phyloP scores from a whole-genome alignment of 2,329 filamentous ascomycete genomes.

The Pestalotiopsis sp. region DNA sequence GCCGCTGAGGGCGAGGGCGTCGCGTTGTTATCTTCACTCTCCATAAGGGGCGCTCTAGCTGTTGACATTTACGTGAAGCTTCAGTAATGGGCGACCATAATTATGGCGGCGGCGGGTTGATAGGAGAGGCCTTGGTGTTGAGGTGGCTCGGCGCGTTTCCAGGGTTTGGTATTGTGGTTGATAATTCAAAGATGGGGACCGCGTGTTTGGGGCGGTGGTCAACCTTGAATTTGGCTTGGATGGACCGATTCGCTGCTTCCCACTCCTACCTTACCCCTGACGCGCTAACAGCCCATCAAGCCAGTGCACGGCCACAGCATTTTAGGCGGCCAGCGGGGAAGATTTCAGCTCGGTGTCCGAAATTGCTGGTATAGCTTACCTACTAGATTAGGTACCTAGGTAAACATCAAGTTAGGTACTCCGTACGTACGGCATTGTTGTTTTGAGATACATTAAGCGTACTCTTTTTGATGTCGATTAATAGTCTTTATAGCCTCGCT shows the following conservation, averaged over 20 bases:
- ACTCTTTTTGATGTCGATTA: too few relatives aligned
- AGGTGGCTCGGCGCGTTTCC: slow-evolving; percentile 3
- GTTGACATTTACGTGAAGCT: slow-evolving; percentile 39
- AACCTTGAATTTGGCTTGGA: slow-evolving; percentile 4
- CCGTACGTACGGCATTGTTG: too few relatives aligned
- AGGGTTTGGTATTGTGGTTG: slow-evolving; percentile 11
- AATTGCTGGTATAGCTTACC: background rate
- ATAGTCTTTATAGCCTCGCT: too few relatives aligned
- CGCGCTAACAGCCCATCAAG: background rate
- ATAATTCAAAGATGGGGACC: slow-evolving; percentile 1
- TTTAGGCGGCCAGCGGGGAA: background rate
- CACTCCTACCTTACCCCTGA: background rate
- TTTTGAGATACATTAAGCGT: too few relatives aligned
- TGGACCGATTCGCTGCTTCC: background rate
- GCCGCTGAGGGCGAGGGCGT: slow-evolving; percentile 53
- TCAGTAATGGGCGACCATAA: slow-evolving; percentile 28
- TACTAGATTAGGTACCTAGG: background rate
- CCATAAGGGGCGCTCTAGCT: slow-evolving; percentile 50
- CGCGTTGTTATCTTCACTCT: slow-evolving; percentile 58
- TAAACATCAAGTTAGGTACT: background rate
- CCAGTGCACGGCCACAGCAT: background rate
- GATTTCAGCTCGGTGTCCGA: background rate
- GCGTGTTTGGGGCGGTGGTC: slow-evolving; percentile 8
- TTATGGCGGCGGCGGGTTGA: slow-evolving; percentile 5
- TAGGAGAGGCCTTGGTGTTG: background rate